phyloP scores from a whole-genome alignment of 2,329 filamentous ascomycete species.

The Penicillium concentricum region DNA sequence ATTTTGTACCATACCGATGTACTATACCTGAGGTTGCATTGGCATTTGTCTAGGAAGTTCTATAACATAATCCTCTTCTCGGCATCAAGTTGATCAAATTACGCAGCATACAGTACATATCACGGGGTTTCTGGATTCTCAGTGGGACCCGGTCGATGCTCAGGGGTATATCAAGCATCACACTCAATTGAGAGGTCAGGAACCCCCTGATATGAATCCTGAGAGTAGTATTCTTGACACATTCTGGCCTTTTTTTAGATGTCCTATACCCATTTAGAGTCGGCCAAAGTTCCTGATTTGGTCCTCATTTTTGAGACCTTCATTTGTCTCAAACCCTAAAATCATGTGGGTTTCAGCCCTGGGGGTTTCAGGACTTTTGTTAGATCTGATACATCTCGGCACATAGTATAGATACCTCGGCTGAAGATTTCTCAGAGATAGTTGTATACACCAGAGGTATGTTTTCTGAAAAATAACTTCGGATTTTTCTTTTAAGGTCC shows the following conservation, averaged over 20 bases:
- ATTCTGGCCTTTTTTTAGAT: neutral
- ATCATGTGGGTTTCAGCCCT: neutral
- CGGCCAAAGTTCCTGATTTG: neutral
- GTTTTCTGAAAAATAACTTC: neutral
- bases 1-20: slow-evolving; percentile 3
- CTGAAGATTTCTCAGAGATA: neutral
- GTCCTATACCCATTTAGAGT: neutral
- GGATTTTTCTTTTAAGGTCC: neutral
- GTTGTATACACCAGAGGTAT: neutral
- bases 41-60: neutral
- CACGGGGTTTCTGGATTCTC: neutral
- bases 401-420: neutral
- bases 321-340: neutral
- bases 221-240: too few species aligned
- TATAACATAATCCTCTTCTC: neutral
- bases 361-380: neutral
- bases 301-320: neutral
- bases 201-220: neutral
- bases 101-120: neutral
- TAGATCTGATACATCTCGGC: neutral
- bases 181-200: neutral
- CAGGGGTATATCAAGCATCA: too few species aligned
- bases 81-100: neutral
- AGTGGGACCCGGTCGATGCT: too few species aligned
- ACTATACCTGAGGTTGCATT: neutral